These are phyloP conservation scores for Clarireedia monteithiana DNA, from an alignment of 2,329 filamentous ascomycete species.

Conservation along the genomic window DNA sequence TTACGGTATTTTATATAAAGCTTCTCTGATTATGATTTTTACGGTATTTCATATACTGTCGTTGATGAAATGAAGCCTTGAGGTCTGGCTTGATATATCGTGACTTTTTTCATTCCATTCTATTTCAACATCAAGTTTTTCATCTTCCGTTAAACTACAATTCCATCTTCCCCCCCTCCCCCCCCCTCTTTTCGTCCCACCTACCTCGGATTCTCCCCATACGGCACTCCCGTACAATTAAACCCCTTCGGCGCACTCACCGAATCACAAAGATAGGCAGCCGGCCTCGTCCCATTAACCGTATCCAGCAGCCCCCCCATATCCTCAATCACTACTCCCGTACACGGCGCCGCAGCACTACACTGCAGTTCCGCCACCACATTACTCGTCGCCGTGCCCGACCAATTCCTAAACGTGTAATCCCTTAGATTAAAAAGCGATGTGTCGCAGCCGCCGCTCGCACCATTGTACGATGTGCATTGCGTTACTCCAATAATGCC, in stretches of 20 bases:
- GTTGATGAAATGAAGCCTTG: too few relatives aligned
- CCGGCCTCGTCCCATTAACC: slow-evolving; percentile 1
- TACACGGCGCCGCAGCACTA: slow-evolving; percentile 23
- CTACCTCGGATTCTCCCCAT: slow-evolving; percentile 7
- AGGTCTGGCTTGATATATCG: too few relatives aligned
- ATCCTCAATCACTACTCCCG: not conserved
- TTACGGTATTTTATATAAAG: too few relatives aligned
- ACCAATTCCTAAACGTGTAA: slow-evolving; percentile 20
- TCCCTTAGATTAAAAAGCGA: slow-evolving; percentile 33
- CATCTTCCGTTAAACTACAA: too few relatives aligned
- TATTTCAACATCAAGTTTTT: too few relatives aligned
- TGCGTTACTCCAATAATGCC: slow-evolving; percentile 31
- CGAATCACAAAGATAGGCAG: slow-evolving; percentile 2
- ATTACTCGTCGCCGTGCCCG: slow-evolving; percentile 12
- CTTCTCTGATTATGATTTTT: too few relatives aligned
- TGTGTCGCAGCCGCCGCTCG: slow-evolving; percentile 33
- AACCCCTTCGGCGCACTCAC: not conserved
- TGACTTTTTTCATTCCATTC: too few relatives aligned
- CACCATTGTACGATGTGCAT: slow-evolving; percentile 33
- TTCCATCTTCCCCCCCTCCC: not conserved
- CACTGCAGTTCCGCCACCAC: slow-evolving; percentile 28
- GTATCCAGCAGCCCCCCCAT: slow-evolving; percentile 1
- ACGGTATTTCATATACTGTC: too few relatives aligned
- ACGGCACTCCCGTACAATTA: slow-evolving; percentile 5
- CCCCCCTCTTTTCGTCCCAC: too few relatives aligned